Conservation (phyloP, 345 rosid species). For the Orychophragmus violaceus region DNA sequence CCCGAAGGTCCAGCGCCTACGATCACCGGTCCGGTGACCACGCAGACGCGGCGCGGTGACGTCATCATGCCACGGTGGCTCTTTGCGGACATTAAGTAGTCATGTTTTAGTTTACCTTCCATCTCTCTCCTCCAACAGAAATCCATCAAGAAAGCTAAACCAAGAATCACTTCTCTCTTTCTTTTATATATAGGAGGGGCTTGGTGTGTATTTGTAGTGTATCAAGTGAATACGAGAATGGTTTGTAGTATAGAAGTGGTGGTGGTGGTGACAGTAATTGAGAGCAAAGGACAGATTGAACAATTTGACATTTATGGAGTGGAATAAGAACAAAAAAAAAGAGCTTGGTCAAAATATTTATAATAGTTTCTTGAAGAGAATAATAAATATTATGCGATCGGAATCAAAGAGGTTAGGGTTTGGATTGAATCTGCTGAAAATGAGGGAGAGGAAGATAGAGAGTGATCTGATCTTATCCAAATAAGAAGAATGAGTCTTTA, state of each 20-base stretch:
- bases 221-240: conserved; percentile 21
- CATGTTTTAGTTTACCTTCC: conserved; percentile 74
- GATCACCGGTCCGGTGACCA: conserved; percentile 50
- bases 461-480: conserved; percentile 54
- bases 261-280: conserved; percentile 22
- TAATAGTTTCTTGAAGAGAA: neutral
- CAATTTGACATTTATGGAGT: conserved; percentile 22
- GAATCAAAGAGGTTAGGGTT: conserved; percentile 31
- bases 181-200: neutral
- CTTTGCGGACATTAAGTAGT: conserved; percentile 32
- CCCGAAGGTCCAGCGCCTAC: conserved; percentile 89
- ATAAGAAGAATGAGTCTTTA: conserved; percentile 31
- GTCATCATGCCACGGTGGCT: conserved; percentile 10
- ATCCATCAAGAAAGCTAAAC: conserved; percentile 42
- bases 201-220: conserved; percentile 15
- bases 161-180: conserved; percentile 10
- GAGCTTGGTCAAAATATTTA: neutral
- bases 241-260: conserved; percentile 14
- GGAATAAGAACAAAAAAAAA: neutral
- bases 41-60: conserved; percentile 20
- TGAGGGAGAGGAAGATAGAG: conserved; percentile 24
- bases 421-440: conserved; percentile 25
- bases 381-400: neutral
- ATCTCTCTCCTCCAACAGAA: conserved; percentile 49
- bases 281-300: conserved; percentile 18